A percentile compares a stretch with the other conserved stretches of the same genome.
phyloP scores from a whole-genome alignment of 495 filamentous ascomycete species.

The Lindgomyces ingoldianus region DNA sequence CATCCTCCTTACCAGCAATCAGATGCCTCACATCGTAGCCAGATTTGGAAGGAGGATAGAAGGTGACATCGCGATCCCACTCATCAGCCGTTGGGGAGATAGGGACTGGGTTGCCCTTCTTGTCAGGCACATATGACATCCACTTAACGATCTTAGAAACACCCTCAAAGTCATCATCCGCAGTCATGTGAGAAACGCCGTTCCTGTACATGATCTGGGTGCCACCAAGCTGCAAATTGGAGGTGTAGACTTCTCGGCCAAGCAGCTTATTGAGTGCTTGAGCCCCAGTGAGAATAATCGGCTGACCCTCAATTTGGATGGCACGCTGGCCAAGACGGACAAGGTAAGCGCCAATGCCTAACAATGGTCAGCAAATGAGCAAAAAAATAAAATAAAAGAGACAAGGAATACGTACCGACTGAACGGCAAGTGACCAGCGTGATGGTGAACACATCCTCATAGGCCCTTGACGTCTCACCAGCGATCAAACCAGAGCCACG shows the following conservation, averaged over 20 bases:
- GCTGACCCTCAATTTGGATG: slow-evolving; percentile 98
- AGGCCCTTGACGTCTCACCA: slow-evolving; percentile 92
- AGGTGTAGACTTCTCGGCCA: slow-evolving; percentile 97
- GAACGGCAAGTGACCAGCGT: slow-evolving; percentile 97
- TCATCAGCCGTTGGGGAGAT: slow-evolving; percentile 79
- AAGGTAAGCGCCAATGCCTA: slow-evolving; percentile 94
- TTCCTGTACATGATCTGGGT: slow-evolving; percentile 99
- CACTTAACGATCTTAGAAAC: slow-evolving; percentile 97
- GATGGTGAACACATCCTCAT: slow-evolving; percentile 98
- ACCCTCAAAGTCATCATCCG: slow-evolving; percentile 95
- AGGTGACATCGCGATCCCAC: slow-evolving; percentile 91
- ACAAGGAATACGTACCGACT: slow-evolving; percentile 62
- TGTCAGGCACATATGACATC: slow-evolving; percentile 95
- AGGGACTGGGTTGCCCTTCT: slow-evolving; percentile 84
- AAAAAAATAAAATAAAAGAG: neutral
- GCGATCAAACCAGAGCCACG: slow-evolving; percentile 97
- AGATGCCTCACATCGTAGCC: slow-evolving; percentile 93
- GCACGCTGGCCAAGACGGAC: slow-evolving; percentile 96
- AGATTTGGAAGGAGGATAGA: slow-evolving; percentile 81
- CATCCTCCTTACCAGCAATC: slow-evolving; percentile 86
- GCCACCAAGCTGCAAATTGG: slow-evolving; percentile 96
- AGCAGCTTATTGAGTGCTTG: slow-evolving; percentile 97
- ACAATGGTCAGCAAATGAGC: slow-evolving; percentile 28
- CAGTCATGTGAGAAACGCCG: slow-evolving; percentile 98
- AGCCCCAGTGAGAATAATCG: slow-evolving; percentile 97